Percentiles rank a stretch among this genome's conserved stretches.
Evolutionary conservation across 1,139 yeast species (phyloP).

Genomic region (Sugiyamaella neomexicana): DNA sequence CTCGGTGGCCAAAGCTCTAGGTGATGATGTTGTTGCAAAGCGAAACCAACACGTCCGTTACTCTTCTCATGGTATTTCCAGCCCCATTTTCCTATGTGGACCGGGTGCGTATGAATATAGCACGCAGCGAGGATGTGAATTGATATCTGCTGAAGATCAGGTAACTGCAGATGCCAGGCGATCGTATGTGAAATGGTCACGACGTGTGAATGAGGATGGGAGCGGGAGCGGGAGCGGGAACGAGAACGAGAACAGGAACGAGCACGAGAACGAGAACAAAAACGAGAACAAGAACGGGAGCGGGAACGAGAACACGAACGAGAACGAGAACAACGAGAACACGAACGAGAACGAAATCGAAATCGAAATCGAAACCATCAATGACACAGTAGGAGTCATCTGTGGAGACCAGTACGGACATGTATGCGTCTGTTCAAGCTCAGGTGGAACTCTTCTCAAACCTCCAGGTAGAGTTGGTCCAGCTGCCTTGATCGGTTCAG

Average conservation of each 20-base stretch:
- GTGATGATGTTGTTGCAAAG: conserved; percentile 21
- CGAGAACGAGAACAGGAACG: too few relatives aligned
- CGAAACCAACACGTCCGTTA: conserved; percentile 2
- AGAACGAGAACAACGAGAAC: too few relatives aligned
- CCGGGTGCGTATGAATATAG: conserved; percentile 40
- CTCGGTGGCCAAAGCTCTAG: conserved; percentile 29
- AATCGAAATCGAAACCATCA: conserved; percentile 6
- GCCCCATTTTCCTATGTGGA: conserved; percentile 41
- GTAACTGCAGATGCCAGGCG: conserved; percentile 27
- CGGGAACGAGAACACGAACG: too few relatives aligned
- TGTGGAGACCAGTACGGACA: conserved; percentile 34
- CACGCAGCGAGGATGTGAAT: conserved; percentile 21
- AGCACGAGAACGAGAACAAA: too few relatives aligned
- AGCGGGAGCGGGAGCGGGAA: too few relatives aligned
- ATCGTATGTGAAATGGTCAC: conserved; percentile 18
- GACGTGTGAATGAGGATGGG: conserved; percentile 25
- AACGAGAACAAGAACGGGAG: too few relatives aligned
- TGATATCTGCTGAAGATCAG: conserved; percentile 21
- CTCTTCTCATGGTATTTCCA: conserved; percentile 33
- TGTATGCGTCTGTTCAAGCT: conserved; percentile 40
- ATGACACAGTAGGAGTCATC: conserved; percentile 45
- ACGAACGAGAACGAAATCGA: too few relatives aligned
- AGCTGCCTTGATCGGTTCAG: conserved; percentile 43
- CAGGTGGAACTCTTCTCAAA: conserved; percentile 44
- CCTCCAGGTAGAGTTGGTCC: conserved; percentile 45